These are phyloP conservation scores for Gracilaria vermiculophylla DNA, from an alignment of 23 red algal genomes.

Conservation along the genomic window DNA sequence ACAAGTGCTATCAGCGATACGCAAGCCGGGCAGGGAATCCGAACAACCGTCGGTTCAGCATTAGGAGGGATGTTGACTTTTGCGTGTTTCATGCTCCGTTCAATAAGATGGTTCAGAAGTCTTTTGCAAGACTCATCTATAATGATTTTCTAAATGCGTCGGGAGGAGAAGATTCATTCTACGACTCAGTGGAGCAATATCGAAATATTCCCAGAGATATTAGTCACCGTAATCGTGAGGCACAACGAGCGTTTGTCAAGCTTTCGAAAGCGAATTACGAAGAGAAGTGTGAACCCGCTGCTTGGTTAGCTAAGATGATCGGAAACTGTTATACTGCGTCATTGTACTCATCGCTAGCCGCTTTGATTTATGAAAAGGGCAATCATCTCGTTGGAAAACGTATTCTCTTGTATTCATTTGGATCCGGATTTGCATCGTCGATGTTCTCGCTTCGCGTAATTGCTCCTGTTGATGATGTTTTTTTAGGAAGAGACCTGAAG, in stretches of 20 bases:
- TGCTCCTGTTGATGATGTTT: slow-evolving; percentile 18
- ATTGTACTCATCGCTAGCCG: slow-evolving; percentile 79
- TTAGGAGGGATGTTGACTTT: slow-evolving; percentile 58
- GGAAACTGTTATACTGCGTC: slow-evolving; percentile 98
- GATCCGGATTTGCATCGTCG: slow-evolving; percentile 83
- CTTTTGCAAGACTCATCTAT: slow-evolving; percentile 80
- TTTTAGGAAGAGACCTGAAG: slow-evolving; percentile 5
- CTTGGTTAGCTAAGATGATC: slow-evolving; percentile 62
- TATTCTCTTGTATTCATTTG: slow-evolving; percentile 88
- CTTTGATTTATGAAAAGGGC: slow-evolving; percentile 45
- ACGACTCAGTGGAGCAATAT: slow-evolving; percentile 27
- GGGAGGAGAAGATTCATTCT: slow-evolving; percentile 25
- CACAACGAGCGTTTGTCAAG: slow-evolving; percentile 67
- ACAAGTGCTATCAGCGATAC: slow-evolving; percentile 81
- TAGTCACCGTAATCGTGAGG: slow-evolving; percentile 45
- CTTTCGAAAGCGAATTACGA: slow-evolving; percentile 66
- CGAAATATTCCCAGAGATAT: neutral
- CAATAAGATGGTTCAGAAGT: slow-evolving; percentile 96
- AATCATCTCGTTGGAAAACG: slow-evolving; percentile 70
- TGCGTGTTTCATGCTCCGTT: slow-evolving; percentile 93
- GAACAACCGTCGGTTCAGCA: slow-evolving; percentile 3
- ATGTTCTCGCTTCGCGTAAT: slow-evolving; percentile 84
- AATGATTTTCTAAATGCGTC: slow-evolving; percentile 31
- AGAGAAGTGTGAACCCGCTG: slow-evolving; percentile 56
- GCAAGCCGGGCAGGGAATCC: neutral